A percentile compares a stretch with the other conserved stretches of the same genome.
These are phyloP conservation scores for Trypanosoma caninum DNA, from an alignment of 208 protist genomes.

Conservation along the genomic window DNA sequence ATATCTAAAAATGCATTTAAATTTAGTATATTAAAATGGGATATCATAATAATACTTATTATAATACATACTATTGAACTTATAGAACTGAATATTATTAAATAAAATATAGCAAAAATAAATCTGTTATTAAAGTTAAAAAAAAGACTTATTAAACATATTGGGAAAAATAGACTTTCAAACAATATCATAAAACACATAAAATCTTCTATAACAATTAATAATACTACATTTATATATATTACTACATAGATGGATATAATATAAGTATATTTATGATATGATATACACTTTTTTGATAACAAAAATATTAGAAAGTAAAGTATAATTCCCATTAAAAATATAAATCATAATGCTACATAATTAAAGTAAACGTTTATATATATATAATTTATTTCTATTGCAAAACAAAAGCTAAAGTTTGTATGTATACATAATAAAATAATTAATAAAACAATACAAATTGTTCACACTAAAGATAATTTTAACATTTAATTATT, in stretches of 20 bases:
- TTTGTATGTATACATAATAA: conserved; percentile 69
- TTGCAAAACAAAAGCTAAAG: conserved; percentile 77
- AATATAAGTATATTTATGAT: conserved; percentile 57
- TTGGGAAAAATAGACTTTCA: conserved; percentile 79
- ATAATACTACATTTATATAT: conserved; percentile 38
- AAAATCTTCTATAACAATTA: conserved; percentile 56
- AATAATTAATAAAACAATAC: conserved; percentile 50
- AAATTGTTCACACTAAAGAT: conserved; percentile 46
- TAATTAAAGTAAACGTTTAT: conserved; percentile 72
- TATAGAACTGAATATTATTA: conserved; percentile 51
- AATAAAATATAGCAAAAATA: conserved; percentile 52
- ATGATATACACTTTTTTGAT: conserved; percentile 38
- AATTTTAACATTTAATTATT: conserved; percentile 79
- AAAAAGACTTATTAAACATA: conserved; percentile 76
- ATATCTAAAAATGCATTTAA: conserved; percentile 25
- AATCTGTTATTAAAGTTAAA: conserved; percentile 83
- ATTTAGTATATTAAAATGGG: conserved; percentile 41
- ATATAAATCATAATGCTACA: conserved; percentile 76
- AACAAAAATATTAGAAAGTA: conserved; percentile 58
- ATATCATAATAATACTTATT: conserved; percentile 49
- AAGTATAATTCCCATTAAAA: conserved; percentile 39
- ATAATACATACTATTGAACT: conserved; percentile 48
- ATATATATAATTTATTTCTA: conserved; percentile 70
- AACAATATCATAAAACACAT: conserved; percentile 76
- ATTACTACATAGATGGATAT: conserved; percentile 40